phyloP scores from a whole-genome alignment of 1,284 basidiomycete genomes.

The Sporisorium sorghi region DNA sequence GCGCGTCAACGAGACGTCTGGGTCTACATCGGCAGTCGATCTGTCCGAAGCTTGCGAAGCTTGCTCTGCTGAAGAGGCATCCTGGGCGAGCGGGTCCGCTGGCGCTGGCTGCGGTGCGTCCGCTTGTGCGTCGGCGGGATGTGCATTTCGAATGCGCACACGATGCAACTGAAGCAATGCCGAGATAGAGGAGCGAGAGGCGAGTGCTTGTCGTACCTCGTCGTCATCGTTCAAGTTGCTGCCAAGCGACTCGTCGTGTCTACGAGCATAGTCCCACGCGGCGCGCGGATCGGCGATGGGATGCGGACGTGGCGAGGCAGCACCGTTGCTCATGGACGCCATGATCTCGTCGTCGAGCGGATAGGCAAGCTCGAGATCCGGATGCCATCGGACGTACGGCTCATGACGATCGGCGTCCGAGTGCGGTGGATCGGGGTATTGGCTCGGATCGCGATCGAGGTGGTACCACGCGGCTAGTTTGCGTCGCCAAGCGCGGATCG shows the following conservation, averaged over 20 bases:
- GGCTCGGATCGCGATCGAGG: constrained; percentile 27
- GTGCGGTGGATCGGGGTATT: constrained; percentile 23
- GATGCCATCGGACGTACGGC: constrained; percentile 33
- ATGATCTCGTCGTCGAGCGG: constrained; percentile 34
- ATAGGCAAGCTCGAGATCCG: constrained; percentile 36
- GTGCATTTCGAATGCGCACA: neutral
- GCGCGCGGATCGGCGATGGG: constrained; percentile 22
- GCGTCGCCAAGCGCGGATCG: constrained; percentile 41
- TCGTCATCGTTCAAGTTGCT: constrained; percentile 26
- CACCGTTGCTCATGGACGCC: constrained; percentile 12
- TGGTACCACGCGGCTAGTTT: constrained; percentile 42
- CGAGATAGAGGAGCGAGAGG: constrained; percentile 9
- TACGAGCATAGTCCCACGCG: constrained; percentile 31
- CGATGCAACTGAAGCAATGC: constrained; percentile 13
- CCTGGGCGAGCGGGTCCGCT: neutral
- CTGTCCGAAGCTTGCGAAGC: neutral
- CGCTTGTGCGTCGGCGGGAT: neutral
- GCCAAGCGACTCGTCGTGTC: constrained; percentile 10
- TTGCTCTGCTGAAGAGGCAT: neutral
- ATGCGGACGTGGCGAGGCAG: constrained; percentile 21
- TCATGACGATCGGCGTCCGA: constrained; percentile 8
- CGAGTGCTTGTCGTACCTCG: constrained; percentile 21
- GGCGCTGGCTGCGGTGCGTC: neutral
- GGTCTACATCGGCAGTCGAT: constrained; percentile 11
- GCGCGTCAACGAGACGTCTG: constrained; percentile 38